phyloP scores from a whole-genome alignment of 306 rosid genomes.

The Cucumis sativus region Cucumber_9930_V3 NC_026657.2:34315501-34316000 shows the following conservation, averaged over 20 bases:
- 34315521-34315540: neutral
- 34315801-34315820: conserved; percentile 31
- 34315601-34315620: conserved; percentile 72
- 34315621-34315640: conserved; percentile 54
- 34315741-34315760: conserved; percentile 2
- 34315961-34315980: conserved; percentile 43
- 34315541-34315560: conserved; percentile 64
- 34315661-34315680: conserved; percentile 94
- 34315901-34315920: conserved; percentile 10
- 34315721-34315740: conserved; percentile 32
- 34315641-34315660: conserved; percentile 85
- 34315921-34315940: neutral
- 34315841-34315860: conserved; percentile 64
- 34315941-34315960: too few species aligned
- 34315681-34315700: conserved; percentile 72
- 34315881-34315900: conserved; percentile 51
- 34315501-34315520: neutral
- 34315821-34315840: conserved; percentile 57
- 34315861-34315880: conserved; percentile 70
- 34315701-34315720: conserved; percentile 67
- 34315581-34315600: conserved; percentile 84
- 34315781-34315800: conserved; percentile 1
- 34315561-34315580: conserved; percentile 61
- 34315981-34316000: conserved; percentile 66
- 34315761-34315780: neutral